Conservation (phyloP, 768 basidiomycete genomes). For the Lactarius hengduanensis region DNA sequence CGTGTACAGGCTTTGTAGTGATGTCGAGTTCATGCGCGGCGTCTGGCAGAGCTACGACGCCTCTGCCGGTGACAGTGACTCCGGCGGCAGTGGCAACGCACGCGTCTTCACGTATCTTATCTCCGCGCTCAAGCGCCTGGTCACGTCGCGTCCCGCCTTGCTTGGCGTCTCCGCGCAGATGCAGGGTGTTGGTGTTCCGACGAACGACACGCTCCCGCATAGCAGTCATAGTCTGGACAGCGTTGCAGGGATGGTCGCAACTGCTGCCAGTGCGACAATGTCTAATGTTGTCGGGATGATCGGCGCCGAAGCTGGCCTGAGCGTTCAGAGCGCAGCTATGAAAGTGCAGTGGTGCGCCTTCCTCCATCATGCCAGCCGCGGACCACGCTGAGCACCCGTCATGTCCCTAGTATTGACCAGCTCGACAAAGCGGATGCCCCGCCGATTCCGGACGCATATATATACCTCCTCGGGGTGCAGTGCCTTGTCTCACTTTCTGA, state of each 20-base stretch:
- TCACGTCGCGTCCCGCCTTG: conserved; percentile 84
- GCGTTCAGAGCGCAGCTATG: conserved; percentile 72
- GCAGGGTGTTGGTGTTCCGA: conserved; percentile 68
- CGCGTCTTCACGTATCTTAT: conserved; percentile 78
- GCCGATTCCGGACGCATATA: conserved; percentile 87
- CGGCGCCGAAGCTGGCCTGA: conserved; percentile 64
- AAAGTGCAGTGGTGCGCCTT: conserved; percentile 81
- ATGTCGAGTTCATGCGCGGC: conserved; percentile 27
- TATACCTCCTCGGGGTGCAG: conserved; percentile 89
- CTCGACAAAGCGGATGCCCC: conserved; percentile 97
- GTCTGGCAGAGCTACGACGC: conserved; percentile 27
- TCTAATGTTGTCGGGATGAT: conserved; percentile 88
- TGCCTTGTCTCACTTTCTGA: conserved; percentile 85
- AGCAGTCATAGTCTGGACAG: conserved; percentile 63
- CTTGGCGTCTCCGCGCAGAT: conserved; percentile 81
- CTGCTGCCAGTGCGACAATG: conserved; percentile 78
- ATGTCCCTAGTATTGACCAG: conserved; percentile 78
- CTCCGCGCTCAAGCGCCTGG: conserved; percentile 77
- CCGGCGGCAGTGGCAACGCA: conserved; percentile 57
- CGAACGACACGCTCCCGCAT: conserved; percentile 37
- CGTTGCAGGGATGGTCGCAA: conserved; percentile 82
- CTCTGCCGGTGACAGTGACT: conserved; percentile 45
- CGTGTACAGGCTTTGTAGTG: conserved; percentile 20
- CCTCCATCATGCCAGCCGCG: conserved; percentile 6
- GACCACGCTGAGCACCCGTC: background rate